Evolutionary conservation across 805 yeast genomes (phyloP), one percentile per base, ranked within the genome.

Genomic region (Candida sakaeoensis): DNA sequence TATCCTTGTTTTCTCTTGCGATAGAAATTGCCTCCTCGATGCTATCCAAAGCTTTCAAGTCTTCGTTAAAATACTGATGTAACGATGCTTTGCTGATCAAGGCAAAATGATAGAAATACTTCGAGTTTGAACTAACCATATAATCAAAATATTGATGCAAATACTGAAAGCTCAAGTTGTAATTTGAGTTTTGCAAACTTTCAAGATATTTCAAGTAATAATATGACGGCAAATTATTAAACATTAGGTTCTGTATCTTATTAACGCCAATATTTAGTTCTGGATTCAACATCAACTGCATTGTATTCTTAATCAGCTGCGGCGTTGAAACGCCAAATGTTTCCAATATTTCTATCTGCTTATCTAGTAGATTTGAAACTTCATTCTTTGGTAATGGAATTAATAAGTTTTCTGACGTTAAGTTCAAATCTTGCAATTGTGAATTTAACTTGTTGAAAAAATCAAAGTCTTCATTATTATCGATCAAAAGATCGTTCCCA

Each of bases 11-110:
- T n/a, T n/a, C n/a, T n/a, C n/a, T 67, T 0, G 96, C 96, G 2
- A 89, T 88, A 5, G 84, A 70, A 2, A 88, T 83, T 0, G 96
- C 93, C 56, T 89, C 96, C 46, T 84, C 87, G 7, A 88, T 84
- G 1, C 95, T 82, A 47, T 82, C 72, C 10, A 87, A 56, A 0
- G 96, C 95, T 43, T 82, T 82, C 9, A 71, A 72, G 46, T 75
- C 74, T 41, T 80, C 79, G 21, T 80, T 79, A 55, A 83, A 85
- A 37, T 74, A 75, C 16, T 82, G 80, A 48, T 86, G 88, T 29
- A 85, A 61, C 0, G 85, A 70, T 0, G 93, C 95, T 35, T 83
- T 62, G 2, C 85, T 80, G 14, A 86, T 67, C 23, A 87, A 63
- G 1, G 95, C 90, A 56, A 82, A 82, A 53, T 86, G 95, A 51